A percentile compares a stretch with the other conserved stretches of the same genome.
phyloP scores from a whole-genome alignment of 495 filamentous ascomycete species.

The Lasiosphaeris hirsuta region DNA sequence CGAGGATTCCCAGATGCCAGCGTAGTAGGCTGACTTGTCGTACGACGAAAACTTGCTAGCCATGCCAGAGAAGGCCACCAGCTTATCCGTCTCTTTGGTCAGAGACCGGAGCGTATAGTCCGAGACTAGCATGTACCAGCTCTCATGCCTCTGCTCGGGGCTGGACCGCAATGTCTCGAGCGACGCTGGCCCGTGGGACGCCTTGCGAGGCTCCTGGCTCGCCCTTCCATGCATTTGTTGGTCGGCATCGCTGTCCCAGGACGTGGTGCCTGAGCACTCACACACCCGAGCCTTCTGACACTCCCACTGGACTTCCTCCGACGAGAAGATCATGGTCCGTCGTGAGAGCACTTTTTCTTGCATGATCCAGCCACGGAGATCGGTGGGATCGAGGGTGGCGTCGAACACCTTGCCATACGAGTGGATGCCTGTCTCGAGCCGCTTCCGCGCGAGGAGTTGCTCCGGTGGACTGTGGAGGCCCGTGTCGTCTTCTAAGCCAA shows the following conservation, averaged over 20 bases:
- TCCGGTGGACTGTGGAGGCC: neutral
- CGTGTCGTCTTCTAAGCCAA: neutral
- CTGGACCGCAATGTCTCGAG: slow-evolving; percentile 1
- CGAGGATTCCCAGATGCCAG: neutral
- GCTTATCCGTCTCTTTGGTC: neutral
- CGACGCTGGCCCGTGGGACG: neutral
- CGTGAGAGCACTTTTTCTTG: neutral
- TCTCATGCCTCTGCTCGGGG: slow-evolving; percentile 1
- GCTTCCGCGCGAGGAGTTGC: neutral
- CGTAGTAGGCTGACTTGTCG: neutral
- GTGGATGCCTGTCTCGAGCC: slow-evolving; percentile 1
- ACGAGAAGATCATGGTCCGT: slow-evolving; percentile 1
- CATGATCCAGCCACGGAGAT: slow-evolving; percentile 3
- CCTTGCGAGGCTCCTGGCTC: neutral
- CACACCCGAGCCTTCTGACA: neutral
- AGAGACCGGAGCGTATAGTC: slow-evolving; percentile 3
- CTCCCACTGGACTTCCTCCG: slow-evolving; percentile 1
- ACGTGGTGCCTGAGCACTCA: neutral
- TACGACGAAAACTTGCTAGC: neutral
- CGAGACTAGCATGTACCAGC: neutral
- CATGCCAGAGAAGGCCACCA: slow-evolving; percentile 3
- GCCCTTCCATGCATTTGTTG: neutral
- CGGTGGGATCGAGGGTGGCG: neutral
- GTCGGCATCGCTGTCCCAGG: neutral
- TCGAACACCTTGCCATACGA: slow-evolving; percentile 1